These are phyloP conservation scores for Hordeum pubiflorum DNA, from an alignment of 202 grass and related monocot genomes.

Conservation along the genomic window DNA sequence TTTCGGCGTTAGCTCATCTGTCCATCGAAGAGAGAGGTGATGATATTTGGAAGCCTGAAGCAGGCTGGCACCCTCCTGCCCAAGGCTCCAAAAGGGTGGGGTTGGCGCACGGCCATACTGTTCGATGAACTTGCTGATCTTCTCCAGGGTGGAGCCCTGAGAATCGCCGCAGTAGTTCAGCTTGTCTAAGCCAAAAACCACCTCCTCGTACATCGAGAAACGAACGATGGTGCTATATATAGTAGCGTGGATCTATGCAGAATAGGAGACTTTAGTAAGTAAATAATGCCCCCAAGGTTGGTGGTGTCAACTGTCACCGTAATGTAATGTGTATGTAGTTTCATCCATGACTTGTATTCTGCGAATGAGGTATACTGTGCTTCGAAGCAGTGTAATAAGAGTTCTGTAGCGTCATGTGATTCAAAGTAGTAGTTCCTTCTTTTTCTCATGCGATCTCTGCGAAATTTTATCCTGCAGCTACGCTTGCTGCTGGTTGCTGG, in stretches of 20 bases:
- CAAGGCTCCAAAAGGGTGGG: slow-evolving; percentile 96
- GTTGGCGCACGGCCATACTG: slow-evolving; percentile 89
- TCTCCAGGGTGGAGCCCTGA: slow-evolving; percentile 77
- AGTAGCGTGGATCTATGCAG: neutral
- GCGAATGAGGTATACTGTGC: neutral
- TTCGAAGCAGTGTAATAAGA: slow-evolving; percentile 12
- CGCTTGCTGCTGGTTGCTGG: neutral
- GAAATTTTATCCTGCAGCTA: neutral
- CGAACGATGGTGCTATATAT: neutral
- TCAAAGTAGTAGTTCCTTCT: neutral
- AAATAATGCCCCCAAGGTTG: slow-evolving; percentile 9
- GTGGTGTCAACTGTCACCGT: neutral
- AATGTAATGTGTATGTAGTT: neutral
- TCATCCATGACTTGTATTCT: neutral
- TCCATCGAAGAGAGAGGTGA: slow-evolving; percentile 87
- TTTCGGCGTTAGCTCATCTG: slow-evolving; percentile 66
- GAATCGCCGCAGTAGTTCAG: slow-evolving; percentile 78
- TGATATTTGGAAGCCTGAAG: slow-evolving; percentile 93
- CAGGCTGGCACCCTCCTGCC: slow-evolving; percentile 86
- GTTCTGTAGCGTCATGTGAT: neutral
- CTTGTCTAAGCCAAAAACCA: slow-evolving; percentile 41
- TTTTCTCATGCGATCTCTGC: neutral
- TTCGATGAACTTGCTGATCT: slow-evolving; percentile 92
- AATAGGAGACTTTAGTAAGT: neutral
- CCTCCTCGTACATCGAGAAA: neutral